A percentile compares a stretch with the other conserved stretches of the same genome.
These are phyloP conservation scores for Candida labiduridarum DNA, from an alignment of 1,139 yeast species.

Conservation along the genomic window DNA sequence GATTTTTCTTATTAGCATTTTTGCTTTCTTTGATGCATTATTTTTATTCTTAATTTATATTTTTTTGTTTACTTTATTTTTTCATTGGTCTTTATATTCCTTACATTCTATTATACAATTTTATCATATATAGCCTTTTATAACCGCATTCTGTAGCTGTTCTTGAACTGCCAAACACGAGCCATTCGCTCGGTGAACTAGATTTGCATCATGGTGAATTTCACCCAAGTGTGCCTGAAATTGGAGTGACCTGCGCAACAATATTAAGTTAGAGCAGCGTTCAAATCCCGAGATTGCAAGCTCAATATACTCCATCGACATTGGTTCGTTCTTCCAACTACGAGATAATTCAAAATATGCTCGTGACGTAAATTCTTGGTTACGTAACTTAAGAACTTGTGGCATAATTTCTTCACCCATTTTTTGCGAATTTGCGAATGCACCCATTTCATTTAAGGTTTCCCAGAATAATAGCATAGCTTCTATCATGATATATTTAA, in stretches of 20 bases:
- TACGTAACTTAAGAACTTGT: slow-evolving; percentile 33
- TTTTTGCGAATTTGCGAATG: slow-evolving; percentile 36
- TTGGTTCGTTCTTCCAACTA: slow-evolving; percentile 22
- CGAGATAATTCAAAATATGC: slow-evolving; percentile 43
- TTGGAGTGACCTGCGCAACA: slow-evolving; percentile 32
- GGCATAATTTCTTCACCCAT: slow-evolving; percentile 44
- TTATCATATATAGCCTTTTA: slow-evolving; percentile 4
- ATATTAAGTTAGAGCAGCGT: slow-evolving; percentile 29
- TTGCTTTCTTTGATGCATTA: slow-evolving; percentile 2
- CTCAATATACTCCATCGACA: slow-evolving; percentile 39
- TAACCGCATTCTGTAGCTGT: slow-evolving; percentile 19
- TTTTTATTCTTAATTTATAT: background rate
- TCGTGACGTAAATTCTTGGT: slow-evolving; percentile 34
- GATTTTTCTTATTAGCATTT: background rate
- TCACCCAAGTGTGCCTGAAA: slow-evolving; percentile 39
- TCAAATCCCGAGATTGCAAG: slow-evolving; percentile 48
- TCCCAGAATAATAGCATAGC: slow-evolving; percentile 42
- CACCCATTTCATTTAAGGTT: slow-evolving; percentile 36
- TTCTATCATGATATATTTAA: slow-evolving; percentile 38
- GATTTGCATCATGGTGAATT: slow-evolving; percentile 12
- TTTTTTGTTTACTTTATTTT: background rate
- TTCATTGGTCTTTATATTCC: background rate
- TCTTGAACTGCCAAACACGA: slow-evolving; percentile 4
- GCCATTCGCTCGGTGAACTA: background rate
- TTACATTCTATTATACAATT: slow-evolving; percentile 1